phyloP scores from a whole-genome alignment of 306 rosid species.

The Sindora glabra region DNA sequence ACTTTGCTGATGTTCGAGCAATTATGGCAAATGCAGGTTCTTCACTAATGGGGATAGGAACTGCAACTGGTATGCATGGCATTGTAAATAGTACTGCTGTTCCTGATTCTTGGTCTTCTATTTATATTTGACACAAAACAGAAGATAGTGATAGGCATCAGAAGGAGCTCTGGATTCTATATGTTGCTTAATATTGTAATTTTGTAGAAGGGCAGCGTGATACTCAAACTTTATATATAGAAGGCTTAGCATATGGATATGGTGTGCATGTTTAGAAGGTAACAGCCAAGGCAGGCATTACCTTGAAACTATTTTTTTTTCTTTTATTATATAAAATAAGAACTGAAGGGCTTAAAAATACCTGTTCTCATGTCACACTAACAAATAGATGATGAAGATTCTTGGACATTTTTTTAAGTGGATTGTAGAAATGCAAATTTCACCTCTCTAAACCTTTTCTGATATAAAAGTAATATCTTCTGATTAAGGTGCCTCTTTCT shows the following conservation, averaged over 20 bases:
- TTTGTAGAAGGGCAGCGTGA: not conserved
- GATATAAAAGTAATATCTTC: not conserved
- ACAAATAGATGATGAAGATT: not conserved
- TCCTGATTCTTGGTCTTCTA: slow-evolving; percentile 14
- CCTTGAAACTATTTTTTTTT: not conserved
- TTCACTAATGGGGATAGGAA: slow-evolving; percentile 92
- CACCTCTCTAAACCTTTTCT: not conserved
- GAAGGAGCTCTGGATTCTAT: slow-evolving; percentile 7
- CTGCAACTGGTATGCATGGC: slow-evolving; percentile 60
- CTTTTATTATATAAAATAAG: not conserved
- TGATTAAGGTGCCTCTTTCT: not conserved
- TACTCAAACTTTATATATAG: slow-evolving; percentile 5
- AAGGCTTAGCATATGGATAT: not conserved
- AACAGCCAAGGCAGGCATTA: slow-evolving; percentile 15
- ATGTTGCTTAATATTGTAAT: not conserved
- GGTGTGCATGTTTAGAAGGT: not conserved
- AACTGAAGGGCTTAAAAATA: not conserved
- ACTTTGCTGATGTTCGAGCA: slow-evolving; percentile 94
- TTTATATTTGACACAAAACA: slow-evolving; percentile 9
- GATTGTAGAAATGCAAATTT: not conserved
- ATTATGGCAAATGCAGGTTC: slow-evolving; percentile 97
- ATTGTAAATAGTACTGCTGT: slow-evolving; percentile 5
- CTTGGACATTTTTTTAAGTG: not conserved
- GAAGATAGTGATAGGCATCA: not conserved
- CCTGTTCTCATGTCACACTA: not conserved